Conservation (phyloP, 2,329 filamentous ascomycete species). For the Monilinia fructicola region DNA sequence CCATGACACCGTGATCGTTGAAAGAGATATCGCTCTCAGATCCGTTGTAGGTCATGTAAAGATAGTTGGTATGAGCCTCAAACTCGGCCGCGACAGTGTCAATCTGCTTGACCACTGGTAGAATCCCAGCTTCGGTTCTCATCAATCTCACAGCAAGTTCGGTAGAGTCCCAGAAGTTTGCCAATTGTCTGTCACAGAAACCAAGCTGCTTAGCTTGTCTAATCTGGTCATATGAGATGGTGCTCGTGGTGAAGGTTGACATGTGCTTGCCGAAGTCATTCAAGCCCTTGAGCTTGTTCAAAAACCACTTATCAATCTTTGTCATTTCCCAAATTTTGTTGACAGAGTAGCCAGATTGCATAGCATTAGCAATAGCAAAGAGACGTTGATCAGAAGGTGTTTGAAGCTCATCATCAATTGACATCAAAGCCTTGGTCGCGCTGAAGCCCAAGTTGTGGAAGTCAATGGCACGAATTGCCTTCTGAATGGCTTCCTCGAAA, state of each 20-base stretch:
- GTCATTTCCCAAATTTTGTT: conserved; percentile 92
- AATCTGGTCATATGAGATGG: conserved; percentile 77
- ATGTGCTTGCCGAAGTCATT: conserved; percentile 61
- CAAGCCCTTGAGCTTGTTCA: conserved; percentile 97
- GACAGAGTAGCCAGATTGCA: conserved; percentile 96
- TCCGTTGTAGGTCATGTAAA: conserved; percentile 95
- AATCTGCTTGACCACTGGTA: conserved; percentile 96
- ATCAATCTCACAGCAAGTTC: conserved; percentile 88
- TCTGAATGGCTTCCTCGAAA: conserved; percentile 98
- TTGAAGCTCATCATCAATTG: conserved; percentile 78
- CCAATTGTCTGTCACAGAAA: conserved; percentile 96
- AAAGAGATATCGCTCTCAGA: conserved; percentile 91
- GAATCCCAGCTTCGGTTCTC: conserved; percentile 83
- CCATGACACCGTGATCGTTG: conserved; percentile 84
- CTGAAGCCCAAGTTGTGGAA: conserved; percentile 90
- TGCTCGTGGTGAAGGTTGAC: conserved; percentile 51
- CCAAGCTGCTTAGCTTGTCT: conserved; percentile 96
- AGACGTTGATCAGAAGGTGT: conserved; percentile 96
- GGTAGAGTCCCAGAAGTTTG: conserved; percentile 75
- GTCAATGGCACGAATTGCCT: conserved; percentile 96
- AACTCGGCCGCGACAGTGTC: conserved; percentile 97
- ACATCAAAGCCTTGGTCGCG: conserved; percentile 86
- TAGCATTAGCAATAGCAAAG: conserved; percentile 95
- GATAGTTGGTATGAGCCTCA: conserved; percentile 90
- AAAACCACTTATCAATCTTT: conserved; percentile 99